These are phyloP conservation scores for Parmelia sp. DNA, from an alignment of 495 filamentous ascomycete genomes.

Conservation along the genomic window DNA sequence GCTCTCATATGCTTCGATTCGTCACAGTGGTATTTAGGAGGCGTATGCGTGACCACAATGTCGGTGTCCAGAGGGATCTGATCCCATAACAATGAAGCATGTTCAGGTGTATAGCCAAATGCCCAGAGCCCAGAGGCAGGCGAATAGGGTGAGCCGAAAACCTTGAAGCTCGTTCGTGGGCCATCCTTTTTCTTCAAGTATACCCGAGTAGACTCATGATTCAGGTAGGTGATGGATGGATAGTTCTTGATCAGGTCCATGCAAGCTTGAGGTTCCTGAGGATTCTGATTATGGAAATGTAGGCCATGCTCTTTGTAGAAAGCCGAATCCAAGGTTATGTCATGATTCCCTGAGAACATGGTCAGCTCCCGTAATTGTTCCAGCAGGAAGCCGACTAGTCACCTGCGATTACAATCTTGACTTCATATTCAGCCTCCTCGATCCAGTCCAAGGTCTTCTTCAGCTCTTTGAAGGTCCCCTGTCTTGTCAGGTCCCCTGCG, in stretches of 20 bases:
- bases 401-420: constrained; percentile 56
- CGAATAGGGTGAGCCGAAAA: constrained; percentile 72
- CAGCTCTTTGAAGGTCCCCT: constrained; percentile 48
- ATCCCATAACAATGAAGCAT: constrained; percentile 46
- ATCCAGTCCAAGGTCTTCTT: constrained; percentile 52
- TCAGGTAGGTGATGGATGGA: constrained; percentile 56
- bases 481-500: constrained; percentile 55
- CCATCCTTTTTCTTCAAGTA: constrained; percentile 50
- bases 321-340: constrained; percentile 60
- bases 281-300: constrained; percentile 53
- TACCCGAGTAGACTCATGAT: constrained; percentile 55
- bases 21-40: constrained; percentile 43
- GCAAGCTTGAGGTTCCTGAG: constrained; percentile 51
- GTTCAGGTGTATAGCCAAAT: constrained; percentile 54
- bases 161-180: constrained; percentile 59
- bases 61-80: constrained; percentile 42
- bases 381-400: constrained; percentile 16
- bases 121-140: constrained; percentile 62
- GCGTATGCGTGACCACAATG: constrained; percentile 45
- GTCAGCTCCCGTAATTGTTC: constrained; percentile 5
- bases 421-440: constrained; percentile 47
- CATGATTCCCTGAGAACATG: constrained; percentile 60
- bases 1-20: constrained; percentile 28
- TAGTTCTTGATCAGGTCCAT: constrained; percentile 48
- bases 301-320: constrained; percentile 55